phyloP scores from a whole-genome alignment of 192 early-diverging fungal species.

The Linnemannia hyalina region DNA sequence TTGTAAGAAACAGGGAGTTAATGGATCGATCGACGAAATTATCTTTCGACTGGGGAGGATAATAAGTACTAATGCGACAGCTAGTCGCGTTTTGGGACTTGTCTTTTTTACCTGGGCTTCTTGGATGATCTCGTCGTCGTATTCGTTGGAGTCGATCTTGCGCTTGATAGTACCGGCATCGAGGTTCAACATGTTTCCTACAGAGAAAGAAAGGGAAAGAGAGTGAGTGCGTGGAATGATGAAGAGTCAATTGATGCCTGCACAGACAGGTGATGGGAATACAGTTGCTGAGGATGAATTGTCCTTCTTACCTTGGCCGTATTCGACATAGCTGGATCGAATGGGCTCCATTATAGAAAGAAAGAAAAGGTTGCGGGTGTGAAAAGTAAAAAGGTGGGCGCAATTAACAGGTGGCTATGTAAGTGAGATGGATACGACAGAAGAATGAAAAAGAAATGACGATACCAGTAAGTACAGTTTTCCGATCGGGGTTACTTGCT shows the following conservation, averaged over 20 bases:
- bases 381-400: neutral
- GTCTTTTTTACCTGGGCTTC: constrained; percentile 33
- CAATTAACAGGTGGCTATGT: neutral
- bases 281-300: neutral
- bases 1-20: neutral
- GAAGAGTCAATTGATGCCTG: neutral
- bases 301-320: constrained; percentile 32
- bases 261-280: neutral
- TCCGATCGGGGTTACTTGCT: neutral
- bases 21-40: neutral
- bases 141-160: constrained; percentile 55
- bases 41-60: neutral
- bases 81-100: neutral
- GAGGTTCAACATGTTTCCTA: constrained; percentile 53
- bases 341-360: neutral
- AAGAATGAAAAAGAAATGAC: neutral
- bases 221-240: neutral
- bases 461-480: neutral
- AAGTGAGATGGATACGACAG: neutral
- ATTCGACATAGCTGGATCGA: constrained; percentile 47
- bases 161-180: constrained; percentile 52
- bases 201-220: neutral
- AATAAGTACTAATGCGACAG: too few relatives aligned
- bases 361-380: neutral
- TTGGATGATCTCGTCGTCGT: constrained; percentile 43